Base-by-base conservation (phyloP, 345 rosid species). In the Toxicodendron radicans region DNA sequence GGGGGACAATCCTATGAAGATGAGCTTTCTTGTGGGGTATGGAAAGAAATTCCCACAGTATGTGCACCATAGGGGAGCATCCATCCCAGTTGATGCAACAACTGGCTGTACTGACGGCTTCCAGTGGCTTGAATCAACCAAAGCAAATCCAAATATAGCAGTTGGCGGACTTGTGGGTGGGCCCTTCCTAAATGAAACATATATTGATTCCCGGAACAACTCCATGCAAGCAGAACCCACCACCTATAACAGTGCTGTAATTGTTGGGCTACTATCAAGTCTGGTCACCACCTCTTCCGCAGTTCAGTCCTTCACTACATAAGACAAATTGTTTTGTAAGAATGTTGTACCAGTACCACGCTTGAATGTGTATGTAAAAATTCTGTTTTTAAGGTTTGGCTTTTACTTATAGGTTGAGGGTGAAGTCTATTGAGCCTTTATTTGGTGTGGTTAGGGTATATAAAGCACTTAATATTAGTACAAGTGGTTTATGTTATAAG, bases 41-140 rank as follows among this genome's bases (percentile, higher is more conserved):
- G 97, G 99, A 21, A 90, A 93, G 33, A 89, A 90, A 51, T 96
- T 83, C 76, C 99, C 98, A 27, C 71, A 86, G 72, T 83, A 74
- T 49, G 89, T 93, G 74, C 99, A 96, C 87, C 99, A 96, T 48
- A 88, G 99, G 77, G 99, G 99, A 63, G 97, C 99, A 76, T 93
- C 99, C 4, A 93, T 96, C 49, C 99, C 99, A 0, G 81, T 70
- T 0, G 88, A 90, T 73, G 97, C 93, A 68, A 82, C 77, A 3
- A 83, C 93, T 1, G 89, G 90, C 52, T 96, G 99, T 85, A 79
- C 65, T 2, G 88, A 89, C 54, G 99, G 99, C 62, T 87, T 89
- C 81, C 73, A 83, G 82, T 96, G 92, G 90, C 95, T 90, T 1
- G 73, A 86, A 5, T 83, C 95, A 9, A 79, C 86, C 0, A 41